A percentile compares a stretch with the other conserved stretches of the same genome.
Conservation (phyloP, 2,329 filamentous ascomycete genomes). For the Capronia americana region DNA sequence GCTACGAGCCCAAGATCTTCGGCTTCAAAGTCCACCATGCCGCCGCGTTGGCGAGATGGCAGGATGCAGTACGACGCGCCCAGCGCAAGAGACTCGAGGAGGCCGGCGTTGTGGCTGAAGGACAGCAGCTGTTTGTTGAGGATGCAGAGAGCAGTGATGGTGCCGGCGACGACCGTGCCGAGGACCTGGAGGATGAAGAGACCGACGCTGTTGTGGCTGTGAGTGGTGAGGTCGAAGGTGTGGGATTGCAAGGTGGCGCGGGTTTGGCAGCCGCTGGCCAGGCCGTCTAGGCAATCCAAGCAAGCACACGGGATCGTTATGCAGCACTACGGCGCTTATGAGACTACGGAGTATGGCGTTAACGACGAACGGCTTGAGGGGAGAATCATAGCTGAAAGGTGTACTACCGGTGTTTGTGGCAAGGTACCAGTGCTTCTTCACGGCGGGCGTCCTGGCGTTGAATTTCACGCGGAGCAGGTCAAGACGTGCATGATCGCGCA, state of each 20-base stretch:
- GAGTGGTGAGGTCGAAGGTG: constrained; percentile 17
- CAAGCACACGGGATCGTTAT: not conserved
- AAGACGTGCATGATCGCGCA: not conserved
- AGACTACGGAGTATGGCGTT: not conserved
- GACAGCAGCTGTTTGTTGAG: constrained; percentile 37
- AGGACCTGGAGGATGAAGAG: constrained; percentile 26
- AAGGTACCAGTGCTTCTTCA: not conserved
- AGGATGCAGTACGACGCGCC: constrained; percentile 78
- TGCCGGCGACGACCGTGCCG: constrained; percentile 22
- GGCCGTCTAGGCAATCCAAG: not conserved
- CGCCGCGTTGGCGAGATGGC: constrained; percentile 89
- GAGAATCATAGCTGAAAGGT: not conserved
- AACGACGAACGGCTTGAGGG: not conserved
- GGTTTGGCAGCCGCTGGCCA: constrained; percentile 6
- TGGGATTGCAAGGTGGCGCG: constrained; percentile 11
- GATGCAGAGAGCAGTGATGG: constrained; percentile 39
- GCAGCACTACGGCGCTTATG: not conserved
- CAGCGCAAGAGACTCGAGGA: constrained; percentile 80
- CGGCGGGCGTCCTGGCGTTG: not conserved
- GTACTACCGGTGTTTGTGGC: not conserved
- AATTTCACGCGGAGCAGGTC: not conserved
- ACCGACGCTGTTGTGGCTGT: constrained; percentile 8
- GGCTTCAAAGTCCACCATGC: constrained; percentile 94
- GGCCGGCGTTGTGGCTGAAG: constrained; percentile 63
- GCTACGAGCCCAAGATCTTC: constrained; percentile 89